These are phyloP conservation scores for Polytrichum formosum DNA, from an alignment of 225 moss, liverwort and hornwort species.

Conservation along the genomic window DNA sequence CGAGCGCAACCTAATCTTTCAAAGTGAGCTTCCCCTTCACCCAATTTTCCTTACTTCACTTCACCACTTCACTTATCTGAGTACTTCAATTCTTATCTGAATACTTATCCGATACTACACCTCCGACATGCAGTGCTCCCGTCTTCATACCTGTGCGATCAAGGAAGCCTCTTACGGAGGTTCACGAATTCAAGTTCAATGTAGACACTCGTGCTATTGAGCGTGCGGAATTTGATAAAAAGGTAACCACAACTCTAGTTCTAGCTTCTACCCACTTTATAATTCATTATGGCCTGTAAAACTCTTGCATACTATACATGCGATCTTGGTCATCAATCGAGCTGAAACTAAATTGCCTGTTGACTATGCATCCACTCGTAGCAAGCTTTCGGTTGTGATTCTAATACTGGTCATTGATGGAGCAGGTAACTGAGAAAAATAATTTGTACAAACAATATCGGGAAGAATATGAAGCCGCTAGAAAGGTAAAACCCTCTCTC, in stretches of 20 bases:
- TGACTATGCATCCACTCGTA: background rate
- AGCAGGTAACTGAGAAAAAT: constrained; percentile 83
- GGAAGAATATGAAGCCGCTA: constrained; percentile 89
- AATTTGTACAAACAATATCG: constrained; percentile 85
- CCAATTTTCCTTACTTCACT: no score
- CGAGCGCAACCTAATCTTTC: constrained; percentile 88
- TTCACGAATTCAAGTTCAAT: constrained; percentile 86
- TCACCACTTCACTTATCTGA: no score
- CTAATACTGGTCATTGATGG: background rate
- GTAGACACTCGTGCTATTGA: constrained; percentile 72
- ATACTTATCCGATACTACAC: background rate
- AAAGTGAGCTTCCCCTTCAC: constrained; percentile 33
- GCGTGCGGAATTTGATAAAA: constrained; percentile 88
- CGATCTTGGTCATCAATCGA: no score
- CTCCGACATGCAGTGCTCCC: constrained; percentile 42
- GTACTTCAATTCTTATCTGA: no score
- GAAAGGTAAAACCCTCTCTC: constrained; percentile 42
- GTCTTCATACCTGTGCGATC: constrained; percentile 81
- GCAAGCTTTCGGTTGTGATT: background rate
- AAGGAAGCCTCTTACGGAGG: constrained; percentile 84
- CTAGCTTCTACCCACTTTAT: background rate
- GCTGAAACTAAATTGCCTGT: no score
- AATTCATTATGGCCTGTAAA: no score
- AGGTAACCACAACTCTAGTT: constrained; percentile 32
- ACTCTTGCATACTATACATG: no score